Evolutionary conservation across 768 basidiomycete species (phyloP).

Genomic region (Pulveroboletus sp.): DNA sequence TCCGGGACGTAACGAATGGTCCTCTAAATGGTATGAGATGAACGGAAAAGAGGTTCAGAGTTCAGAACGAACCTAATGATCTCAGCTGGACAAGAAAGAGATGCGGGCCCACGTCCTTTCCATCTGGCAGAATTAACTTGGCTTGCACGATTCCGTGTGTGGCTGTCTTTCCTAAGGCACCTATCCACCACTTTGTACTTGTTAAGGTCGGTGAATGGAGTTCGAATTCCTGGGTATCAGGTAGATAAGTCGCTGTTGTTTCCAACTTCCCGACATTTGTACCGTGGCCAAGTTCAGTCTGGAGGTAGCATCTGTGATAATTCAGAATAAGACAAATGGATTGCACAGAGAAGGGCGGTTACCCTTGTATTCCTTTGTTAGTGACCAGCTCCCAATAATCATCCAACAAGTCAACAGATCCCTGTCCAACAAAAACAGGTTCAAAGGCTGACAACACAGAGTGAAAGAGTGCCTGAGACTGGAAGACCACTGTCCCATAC

Average conservation of each 20-base stretch:
- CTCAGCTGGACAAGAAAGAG: slow-evolving; percentile 71
- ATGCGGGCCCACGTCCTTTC: slow-evolving; percentile 63
- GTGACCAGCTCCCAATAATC: slow-evolving; percentile 48
- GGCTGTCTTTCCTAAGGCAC: slow-evolving; percentile 63
- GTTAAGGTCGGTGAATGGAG: slow-evolving; percentile 72
- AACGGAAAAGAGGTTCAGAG: not conserved
- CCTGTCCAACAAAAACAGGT: slow-evolving; percentile 64
- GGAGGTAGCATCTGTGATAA: slow-evolving; percentile 54
- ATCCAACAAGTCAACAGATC: slow-evolving; percentile 45
- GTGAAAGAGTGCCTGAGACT: slow-evolving; percentile 21
- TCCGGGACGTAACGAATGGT: slow-evolving; percentile 56
- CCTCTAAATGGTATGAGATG: slow-evolving; percentile 36
- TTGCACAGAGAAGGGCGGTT: not conserved
- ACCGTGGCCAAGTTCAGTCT: slow-evolving; percentile 78
- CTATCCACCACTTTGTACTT: slow-evolving; percentile 82
- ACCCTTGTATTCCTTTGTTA: slow-evolving; percentile 56
- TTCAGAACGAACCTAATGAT: slow-evolving; percentile 43
- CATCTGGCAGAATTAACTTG: slow-evolving; percentile 59
- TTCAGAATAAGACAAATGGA: not conserved
- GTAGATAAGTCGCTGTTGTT: slow-evolving; percentile 74
- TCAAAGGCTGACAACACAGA: slow-evolving; percentile 46
- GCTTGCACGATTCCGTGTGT: slow-evolving; percentile 78
- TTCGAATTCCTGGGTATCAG: slow-evolving; percentile 61
- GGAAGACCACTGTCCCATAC: slow-evolving; percentile 18
- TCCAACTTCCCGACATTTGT: slow-evolving; percentile 65